These are phyloP conservation scores for Trichosporon sp. DNA, from an alignment of 1,284 basidiomycete genomes.

Conservation along the genomic window DNA sequence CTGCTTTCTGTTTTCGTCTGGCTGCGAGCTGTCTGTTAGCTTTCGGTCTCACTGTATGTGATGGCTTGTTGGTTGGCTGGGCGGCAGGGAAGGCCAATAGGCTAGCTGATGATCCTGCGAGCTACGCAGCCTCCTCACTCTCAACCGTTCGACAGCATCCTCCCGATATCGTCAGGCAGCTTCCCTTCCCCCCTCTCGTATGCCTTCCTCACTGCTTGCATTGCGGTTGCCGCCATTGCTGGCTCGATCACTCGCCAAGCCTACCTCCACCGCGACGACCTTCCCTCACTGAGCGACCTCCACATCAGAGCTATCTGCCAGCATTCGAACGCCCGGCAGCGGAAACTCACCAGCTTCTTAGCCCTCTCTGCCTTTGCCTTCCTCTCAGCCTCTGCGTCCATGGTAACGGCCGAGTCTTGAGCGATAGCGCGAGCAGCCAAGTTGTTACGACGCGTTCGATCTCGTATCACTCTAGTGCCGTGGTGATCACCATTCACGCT, in stretches of 20 bases:
- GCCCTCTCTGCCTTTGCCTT: constrained; percentile 45
- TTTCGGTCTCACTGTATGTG: background rate
- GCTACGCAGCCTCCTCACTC: no score
- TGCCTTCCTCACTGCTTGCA: no score
- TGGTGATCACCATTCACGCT: no score
- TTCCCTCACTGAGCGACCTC: background rate
- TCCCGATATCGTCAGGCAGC: no score
- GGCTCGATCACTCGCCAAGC: no score
- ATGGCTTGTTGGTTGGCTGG: background rate
- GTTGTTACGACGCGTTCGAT: background rate
- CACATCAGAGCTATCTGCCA: background rate
- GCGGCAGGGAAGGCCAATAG: no score
- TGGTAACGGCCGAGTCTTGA: background rate
- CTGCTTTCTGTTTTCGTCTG: background rate
- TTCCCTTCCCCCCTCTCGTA: no score
- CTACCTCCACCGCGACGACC: background rate
- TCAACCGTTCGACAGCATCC: no score
- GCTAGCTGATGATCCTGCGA: no score
- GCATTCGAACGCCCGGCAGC: background rate
- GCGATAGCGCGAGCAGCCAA: background rate
- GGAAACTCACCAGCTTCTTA: constrained; percentile 35
- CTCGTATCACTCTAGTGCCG: background rate
- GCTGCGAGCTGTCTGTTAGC: background rate
- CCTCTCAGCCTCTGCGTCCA: constrained; percentile 28
- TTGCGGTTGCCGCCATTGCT: no score